These are phyloP conservation scores for Claviceps purpurea DNA, from an alignment of 2,329 filamentous ascomycete species.

Conservation along the genomic window DNA sequence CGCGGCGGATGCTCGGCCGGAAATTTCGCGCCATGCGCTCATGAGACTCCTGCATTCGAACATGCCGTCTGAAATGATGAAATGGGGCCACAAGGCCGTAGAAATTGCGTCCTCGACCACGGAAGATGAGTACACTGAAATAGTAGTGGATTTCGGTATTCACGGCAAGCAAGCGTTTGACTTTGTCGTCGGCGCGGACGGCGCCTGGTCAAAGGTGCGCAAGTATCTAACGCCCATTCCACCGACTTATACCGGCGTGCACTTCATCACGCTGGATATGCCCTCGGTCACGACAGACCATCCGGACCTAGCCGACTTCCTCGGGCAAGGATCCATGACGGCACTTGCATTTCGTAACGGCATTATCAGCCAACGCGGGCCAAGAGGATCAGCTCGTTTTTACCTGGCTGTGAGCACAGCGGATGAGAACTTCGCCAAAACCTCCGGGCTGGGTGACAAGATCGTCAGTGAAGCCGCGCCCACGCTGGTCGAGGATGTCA, in stretches of 20 bases:
- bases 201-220: conserved; percentile 1
- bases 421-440: not conserved
- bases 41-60: not conserved
- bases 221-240: not conserved
- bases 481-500: not conserved
- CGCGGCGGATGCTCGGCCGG: not conserved
- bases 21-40: not conserved
- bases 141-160: conserved; percentile 13
- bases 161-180: conserved; percentile 7
- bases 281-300: not conserved
- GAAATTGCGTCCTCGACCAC: conserved; percentile 5
- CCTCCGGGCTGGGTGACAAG: not conserved
- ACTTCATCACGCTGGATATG: not conserved
- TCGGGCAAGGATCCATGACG: not conserved
- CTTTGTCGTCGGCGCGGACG: conserved; percentile 10
- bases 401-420: not conserved
- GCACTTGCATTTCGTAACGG: not conserved
- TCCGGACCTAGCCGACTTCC: not conserved
- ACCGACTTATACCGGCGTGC: not conserved
- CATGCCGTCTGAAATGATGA: not conserved
- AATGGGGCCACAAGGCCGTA: not conserved
- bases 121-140: conserved; percentile 7
- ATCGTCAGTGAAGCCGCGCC: not conserved
- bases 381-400: not conserved
- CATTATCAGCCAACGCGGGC: not conserved